Evolutionary conservation across 2,329 filamentous ascomycete genomes (phyloP), one percentile per base, ranked within the genome.

Genomic region (Pseudophaeomoniella oleicola): DNA sequence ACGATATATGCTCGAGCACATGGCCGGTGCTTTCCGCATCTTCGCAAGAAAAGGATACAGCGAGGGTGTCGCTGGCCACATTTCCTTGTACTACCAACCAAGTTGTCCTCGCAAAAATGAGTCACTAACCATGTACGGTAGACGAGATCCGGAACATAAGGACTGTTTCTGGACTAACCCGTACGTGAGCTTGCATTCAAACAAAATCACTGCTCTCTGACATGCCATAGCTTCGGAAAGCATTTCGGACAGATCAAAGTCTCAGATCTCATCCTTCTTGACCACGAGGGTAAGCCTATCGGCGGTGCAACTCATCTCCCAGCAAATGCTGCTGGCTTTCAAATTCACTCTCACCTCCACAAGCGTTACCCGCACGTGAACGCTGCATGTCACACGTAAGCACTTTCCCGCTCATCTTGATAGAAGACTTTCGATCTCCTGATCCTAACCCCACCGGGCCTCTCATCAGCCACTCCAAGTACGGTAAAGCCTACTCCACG

Each of bases 321-420:
- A n/a, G 56, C 66, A 42, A 66, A 66, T 39, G 57, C 60, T 4
- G 62, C 63, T 1, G 63, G 60, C 1, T 67, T 65, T 42, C 57
- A 60, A 0, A 66, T 66, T 29, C 62, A 66, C 41, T 58, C 55
- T 3, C 62, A 61, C 22, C 57, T 62, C 30, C 63, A 47, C 55
- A 62, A 57, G 46, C 54, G 78, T 75, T 57, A 79, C 76, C 57
- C 56, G 4, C 57, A 62, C 38, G 52, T 61, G 3, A 49, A 59
- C 43, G 59, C 55, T 1, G 59, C 59, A 5, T 63, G 59, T 37
- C 45, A 47, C 36, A 42, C 44, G 5, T 27, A n/a, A 27, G 22
- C n/a, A 6, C 22, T 9, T n/a, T 9, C 22, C 22, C 22, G n/a
- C n/a, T n/a, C n/a, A n/a, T n/a, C n/a, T n/a, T n/a, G n/a, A n/a